phyloP scores from a whole-genome alignment of 2,329 filamentous ascomycete genomes.

The Aspergillus latus region DNA sequence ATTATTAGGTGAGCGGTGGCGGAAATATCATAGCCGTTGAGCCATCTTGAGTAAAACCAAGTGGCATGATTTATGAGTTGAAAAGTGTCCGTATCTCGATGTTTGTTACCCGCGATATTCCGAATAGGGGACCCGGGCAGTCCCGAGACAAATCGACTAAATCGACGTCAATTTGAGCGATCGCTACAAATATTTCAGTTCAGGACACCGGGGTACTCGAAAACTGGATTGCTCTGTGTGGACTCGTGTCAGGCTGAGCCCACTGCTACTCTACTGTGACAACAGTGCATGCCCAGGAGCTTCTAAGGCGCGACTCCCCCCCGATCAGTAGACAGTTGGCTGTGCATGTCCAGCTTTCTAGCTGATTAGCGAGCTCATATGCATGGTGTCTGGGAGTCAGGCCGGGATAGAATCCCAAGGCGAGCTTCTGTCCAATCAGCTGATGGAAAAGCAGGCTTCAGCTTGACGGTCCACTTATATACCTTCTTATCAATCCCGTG shows the following conservation, averaged over 20 bases:
- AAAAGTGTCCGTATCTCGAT: not conserved
- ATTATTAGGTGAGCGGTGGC: not conserved
- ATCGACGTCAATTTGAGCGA: not conserved
- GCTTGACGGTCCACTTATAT: not conserved
- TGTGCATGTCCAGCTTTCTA: not conserved
- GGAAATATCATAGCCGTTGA: not conserved
- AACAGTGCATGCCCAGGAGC: not conserved
- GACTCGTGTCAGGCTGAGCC: not conserved
- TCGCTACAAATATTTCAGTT: not conserved
- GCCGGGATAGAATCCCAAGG: not conserved
- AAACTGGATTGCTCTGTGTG: not conserved
- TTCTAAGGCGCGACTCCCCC: not conserved
- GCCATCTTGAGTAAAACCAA: not conserved
- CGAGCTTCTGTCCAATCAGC: not conserved
- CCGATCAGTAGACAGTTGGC: not conserved
- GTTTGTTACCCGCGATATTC: slow-evolving; percentile 14
- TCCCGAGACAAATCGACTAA: not conserved
- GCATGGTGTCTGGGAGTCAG: not conserved
- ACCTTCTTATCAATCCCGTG: no score
- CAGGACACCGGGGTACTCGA: not conserved
- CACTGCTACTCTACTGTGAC: not conserved
- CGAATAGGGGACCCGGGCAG: slow-evolving; percentile 18
- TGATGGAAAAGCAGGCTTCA: not conserved
- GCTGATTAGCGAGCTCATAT: not conserved
- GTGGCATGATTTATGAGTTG: not conserved